These are phyloP conservation scores for Suillus alpinus DNA, from an alignment of 768 basidiomycete genomes.

Conservation along the genomic window DNA sequence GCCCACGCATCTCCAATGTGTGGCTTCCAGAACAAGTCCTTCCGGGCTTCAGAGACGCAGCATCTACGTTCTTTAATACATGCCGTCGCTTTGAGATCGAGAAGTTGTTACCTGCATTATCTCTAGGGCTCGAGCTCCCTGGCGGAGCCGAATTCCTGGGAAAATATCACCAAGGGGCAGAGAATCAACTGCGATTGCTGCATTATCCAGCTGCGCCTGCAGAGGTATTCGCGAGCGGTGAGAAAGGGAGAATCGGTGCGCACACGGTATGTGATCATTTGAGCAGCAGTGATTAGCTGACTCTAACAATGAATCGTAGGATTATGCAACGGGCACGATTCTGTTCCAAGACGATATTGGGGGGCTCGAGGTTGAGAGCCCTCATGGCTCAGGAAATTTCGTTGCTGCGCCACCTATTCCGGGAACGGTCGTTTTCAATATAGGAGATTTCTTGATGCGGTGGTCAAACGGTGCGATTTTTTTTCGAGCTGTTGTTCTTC, in stretches of 20 bases:
- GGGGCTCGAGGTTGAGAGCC: constrained; percentile 62
- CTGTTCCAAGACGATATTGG: constrained; percentile 60
- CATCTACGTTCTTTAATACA: constrained; percentile 47
- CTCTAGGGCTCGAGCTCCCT: constrained; percentile 41
- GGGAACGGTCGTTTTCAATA: constrained; percentile 49
- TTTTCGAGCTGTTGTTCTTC: background rate
- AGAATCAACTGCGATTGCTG: constrained; percentile 56
- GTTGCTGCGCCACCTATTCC: constrained; percentile 41
- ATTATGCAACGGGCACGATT: constrained; percentile 57
- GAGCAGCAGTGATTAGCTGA: background rate
- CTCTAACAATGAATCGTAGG: constrained; percentile 21
- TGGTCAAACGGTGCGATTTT: constrained; percentile 32
- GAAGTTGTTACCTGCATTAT: constrained; percentile 45
- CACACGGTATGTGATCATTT: constrained; percentile 20
- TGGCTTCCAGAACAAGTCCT: constrained; percentile 53
- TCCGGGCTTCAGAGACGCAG: constrained; percentile 52
- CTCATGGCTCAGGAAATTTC: constrained; percentile 42
- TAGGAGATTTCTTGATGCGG: constrained; percentile 49
- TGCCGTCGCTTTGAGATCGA: constrained; percentile 35
- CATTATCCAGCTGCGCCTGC: constrained; percentile 47
- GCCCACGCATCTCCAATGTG: constrained; percentile 46
- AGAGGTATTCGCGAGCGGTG: constrained; percentile 24
- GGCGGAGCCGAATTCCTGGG: constrained; percentile 42
- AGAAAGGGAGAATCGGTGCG: constrained; percentile 33
- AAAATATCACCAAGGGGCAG: constrained; percentile 37